Conservation (phyloP, 1,284 basidiomycete genomes). For the Microbotryum silenes-acaulis region DNA sequence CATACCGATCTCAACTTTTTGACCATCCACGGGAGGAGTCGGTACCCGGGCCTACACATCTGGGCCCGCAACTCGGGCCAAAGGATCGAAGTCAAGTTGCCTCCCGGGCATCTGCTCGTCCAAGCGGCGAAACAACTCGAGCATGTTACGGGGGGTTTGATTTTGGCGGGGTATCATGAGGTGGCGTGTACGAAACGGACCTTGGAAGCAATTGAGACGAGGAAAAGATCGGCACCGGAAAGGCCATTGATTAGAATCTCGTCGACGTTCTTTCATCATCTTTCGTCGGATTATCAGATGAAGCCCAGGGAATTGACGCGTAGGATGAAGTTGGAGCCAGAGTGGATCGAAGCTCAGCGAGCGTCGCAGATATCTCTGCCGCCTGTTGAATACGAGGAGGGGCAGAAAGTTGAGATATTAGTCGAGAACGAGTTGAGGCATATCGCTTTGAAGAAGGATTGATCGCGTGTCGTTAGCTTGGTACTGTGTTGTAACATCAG, state of each 20-base stretch:
- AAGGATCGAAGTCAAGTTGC: conserved; percentile 73
- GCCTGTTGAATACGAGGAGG: too few species aligned
- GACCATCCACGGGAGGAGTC: conserved; percentile 82
- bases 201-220: conserved; percentile 54
- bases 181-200: conserved; percentile 79
- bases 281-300: conserved; percentile 62
- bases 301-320: too few species aligned
- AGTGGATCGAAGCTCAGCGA: too few species aligned
- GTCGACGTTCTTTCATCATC: conserved; percentile 89
- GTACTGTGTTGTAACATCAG: too few species aligned
- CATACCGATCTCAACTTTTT: conserved; percentile 59
- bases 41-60: conserved; percentile 74
- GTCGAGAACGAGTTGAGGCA: too few species aligned
- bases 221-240: too few species aligned
- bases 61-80: conserved; percentile 88
- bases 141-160: conserved; percentile 72
- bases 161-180: conserved; percentile 76
- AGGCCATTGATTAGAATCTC: conserved; percentile 82
- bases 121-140: conserved; percentile 90
- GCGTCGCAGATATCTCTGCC: too few species aligned
- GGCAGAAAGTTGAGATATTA: too few species aligned
- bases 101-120: conserved; percentile 52
- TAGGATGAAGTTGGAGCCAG: too few species aligned
- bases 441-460: too few species aligned
- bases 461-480: too few species aligned